These are phyloP conservation scores for Chrysanthemum seticuspe DNA, from an alignment of 129 eudicot species.

Conservation along the genomic window DNA sequence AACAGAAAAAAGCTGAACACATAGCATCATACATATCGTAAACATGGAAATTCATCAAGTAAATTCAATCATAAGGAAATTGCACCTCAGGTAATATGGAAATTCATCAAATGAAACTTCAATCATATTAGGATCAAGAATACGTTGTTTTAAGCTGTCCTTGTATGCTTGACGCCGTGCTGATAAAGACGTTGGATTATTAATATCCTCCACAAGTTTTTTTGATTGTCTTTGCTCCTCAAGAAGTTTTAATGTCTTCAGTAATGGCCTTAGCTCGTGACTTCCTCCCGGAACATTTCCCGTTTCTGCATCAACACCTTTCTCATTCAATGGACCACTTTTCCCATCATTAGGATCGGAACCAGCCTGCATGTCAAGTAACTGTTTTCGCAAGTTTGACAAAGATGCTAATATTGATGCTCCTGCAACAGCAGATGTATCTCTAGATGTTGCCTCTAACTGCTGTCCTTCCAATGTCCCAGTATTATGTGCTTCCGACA, in stretches of 20 bases:
- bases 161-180: slow-evolving; percentile 46
- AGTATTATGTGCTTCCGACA: slow-evolving; percentile 50
- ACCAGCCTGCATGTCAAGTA: slow-evolving; percentile 51
- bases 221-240: slow-evolving; percentile 41
- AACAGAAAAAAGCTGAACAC: too few species aligned
- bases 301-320: slow-evolving; percentile 34
- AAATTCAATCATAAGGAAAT: neutral
- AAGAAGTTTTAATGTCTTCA: slow-evolving; percentile 37
- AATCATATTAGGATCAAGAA: slow-evolving; percentile 39
- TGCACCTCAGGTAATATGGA: slow-evolving; percentile 72
- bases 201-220: slow-evolving; percentile 39
- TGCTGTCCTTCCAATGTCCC: slow-evolving; percentile 54
- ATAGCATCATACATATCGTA: too few species aligned
- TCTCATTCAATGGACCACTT: slow-evolving; percentile 29
- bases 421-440: slow-evolving; percentile 74
- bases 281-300: slow-evolving; percentile 36
- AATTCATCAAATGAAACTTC: slow-evolving; percentile 65
- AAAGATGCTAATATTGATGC: slow-evolving; percentile 76
- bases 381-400: slow-evolving; percentile 53
- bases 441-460: slow-evolving; percentile 55
- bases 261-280: slow-evolving; percentile 45
- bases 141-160: slow-evolving; percentile 49
- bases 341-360: slow-evolving; percentile 28
- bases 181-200: slow-evolving; percentile 34
- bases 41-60: too few species aligned